Conservation (phyloP, 2,329 filamentous ascomycete species). For the Ilyonectria robusta region DNA sequence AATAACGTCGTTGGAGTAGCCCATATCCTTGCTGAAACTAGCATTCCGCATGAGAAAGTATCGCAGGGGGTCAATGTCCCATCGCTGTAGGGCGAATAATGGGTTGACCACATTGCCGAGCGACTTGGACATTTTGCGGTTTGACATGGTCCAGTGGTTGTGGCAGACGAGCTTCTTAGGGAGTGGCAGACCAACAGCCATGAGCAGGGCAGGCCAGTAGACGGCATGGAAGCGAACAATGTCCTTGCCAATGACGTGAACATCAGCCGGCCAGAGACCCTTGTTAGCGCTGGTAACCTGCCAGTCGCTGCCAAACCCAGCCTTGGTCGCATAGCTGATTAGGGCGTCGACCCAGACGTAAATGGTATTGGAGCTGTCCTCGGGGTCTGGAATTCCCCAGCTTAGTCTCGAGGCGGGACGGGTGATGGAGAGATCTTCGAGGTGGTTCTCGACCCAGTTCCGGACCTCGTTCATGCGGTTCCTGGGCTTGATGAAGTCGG, state of each 20-base stretch:
- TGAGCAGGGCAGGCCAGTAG: constrained; percentile 97
- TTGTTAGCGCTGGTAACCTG: constrained; percentile 72
- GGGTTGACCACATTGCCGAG: constrained; percentile 96
- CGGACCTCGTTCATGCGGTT: constrained; percentile 84
- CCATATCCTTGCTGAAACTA: constrained; percentile 81
- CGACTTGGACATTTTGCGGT: constrained; percentile 96
- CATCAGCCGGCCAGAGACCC: constrained; percentile 88
- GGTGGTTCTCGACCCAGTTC: constrained; percentile 79
- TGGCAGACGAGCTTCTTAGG: constrained; percentile 89
- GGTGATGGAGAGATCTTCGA: constrained; percentile 92
- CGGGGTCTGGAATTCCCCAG: constrained; percentile 93
- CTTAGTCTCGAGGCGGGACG: constrained; percentile 81
- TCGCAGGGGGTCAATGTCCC: constrained; percentile 88
- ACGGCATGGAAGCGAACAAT: constrained; percentile 97
- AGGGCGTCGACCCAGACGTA: constrained; percentile 99
- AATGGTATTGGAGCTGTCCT: constrained; percentile 88
- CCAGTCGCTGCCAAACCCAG: constrained; percentile 79
- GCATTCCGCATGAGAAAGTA: constrained; percentile 90
- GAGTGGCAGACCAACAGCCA: constrained; percentile 85
- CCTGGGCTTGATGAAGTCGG: constrained; percentile 81
- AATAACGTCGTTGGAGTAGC: constrained; percentile 87
- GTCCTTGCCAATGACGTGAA: constrained; percentile 96
- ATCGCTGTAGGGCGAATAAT: constrained; percentile 90
- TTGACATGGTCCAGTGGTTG: constrained; percentile 94
- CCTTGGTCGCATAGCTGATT: constrained; percentile 91